Base-by-base conservation (phyloP, 176 grass and related monocot species). In the Tillandsia leiboldiana region DNA sequence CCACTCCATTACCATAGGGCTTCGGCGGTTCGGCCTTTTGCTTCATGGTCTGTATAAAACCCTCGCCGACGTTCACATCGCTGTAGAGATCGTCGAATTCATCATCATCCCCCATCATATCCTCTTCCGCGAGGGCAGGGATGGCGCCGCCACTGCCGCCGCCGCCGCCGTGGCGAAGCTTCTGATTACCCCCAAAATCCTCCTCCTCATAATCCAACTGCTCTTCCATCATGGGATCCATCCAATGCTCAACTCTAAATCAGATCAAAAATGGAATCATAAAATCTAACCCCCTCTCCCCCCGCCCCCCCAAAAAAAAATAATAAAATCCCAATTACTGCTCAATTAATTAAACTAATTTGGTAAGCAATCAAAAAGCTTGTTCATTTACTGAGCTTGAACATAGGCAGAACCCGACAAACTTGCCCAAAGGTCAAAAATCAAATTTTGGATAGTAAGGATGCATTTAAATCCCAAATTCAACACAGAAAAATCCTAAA, bases 61-160 rank as follows among this genome's bases (percentile, higher is more conserved):
- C 74, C 3, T 76, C 73, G 7, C 73, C 64, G 8, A 76, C 48
- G 62, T 75, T 65, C 48, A 65, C 62, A 51, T 75, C 72, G 18
- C 48, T 75, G 23, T 75, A 66, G 49, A 75, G 50, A 50, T 65
- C 61, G 11, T 74, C 72, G n/a, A 7, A 74, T 14, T 75, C 73
- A 28, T 76, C 74, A 64, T 76, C 74, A 23, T 76, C 64, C 28
- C 64, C 64, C 49, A 67, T 53, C 26, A 76, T 67, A 48, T 75
- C 73, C 73, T 75, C 73, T 11, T 66, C 73, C 61, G 48, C 33
- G 1, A 75, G 18, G 7, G 73, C 73, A 0, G 73, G 51, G 50
- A 76, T 76, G 10, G 51, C 73, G 15, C 64, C 64, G 14, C 51
- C 65, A 13, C 73, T 9, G 50, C 65, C 48, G 72, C 50, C 73